Evolutionary conservation across 192 early-diverging fungal species (phyloP).

Genomic region (Thamnidium elegans): DNA sequence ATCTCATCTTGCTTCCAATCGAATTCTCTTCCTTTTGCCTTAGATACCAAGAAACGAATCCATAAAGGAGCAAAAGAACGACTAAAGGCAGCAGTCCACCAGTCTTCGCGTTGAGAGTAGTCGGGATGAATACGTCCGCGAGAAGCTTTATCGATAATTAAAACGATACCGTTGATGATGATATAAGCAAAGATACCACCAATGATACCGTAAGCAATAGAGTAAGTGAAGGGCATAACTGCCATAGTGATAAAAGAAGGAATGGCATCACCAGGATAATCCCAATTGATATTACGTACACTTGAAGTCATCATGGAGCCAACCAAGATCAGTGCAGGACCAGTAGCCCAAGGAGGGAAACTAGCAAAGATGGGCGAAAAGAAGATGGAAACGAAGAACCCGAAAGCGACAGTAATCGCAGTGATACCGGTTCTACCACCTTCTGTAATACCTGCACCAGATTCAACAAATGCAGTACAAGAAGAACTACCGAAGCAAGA

Average conservation of each 20-base stretch:
- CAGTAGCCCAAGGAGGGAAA: conserved; percentile 83
- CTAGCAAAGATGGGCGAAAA: conserved; percentile 82
- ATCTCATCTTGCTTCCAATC: conserved; percentile 14
- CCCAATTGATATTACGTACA: conserved; percentile 72
- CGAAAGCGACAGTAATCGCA: conserved; percentile 58
- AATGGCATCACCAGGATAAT: conserved; percentile 71
- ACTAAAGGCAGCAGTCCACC: conserved; percentile 26
- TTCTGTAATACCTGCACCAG: conserved; percentile 79
- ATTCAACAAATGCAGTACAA: conserved; percentile 77
- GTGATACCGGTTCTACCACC: conserved; percentile 78
- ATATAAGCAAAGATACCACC: conserved; percentile 67
- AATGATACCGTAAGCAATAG: conserved; percentile 66
- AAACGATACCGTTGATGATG: conserved; percentile 61
- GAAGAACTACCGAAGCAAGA: conserved; percentile 71
- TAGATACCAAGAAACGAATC: conserved; percentile 23
- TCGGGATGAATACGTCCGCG: conserved; percentile 49
- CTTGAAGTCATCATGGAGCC: conserved; percentile 77
- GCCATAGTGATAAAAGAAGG: conserved; percentile 75
- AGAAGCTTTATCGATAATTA: conserved; percentile 51
- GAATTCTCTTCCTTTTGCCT: conserved; percentile 16
- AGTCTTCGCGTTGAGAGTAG: conserved; percentile 28
- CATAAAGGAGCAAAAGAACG: conserved; percentile 19
- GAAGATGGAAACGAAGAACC: conserved; percentile 77
- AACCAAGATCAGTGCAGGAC: conserved; percentile 74
- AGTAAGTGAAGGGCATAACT: conserved; percentile 76